Evolutionary conservation across 2,329 filamentous ascomycete species (phyloP).

Genomic region (Magnaporthiopsis rhizophila): DNA sequence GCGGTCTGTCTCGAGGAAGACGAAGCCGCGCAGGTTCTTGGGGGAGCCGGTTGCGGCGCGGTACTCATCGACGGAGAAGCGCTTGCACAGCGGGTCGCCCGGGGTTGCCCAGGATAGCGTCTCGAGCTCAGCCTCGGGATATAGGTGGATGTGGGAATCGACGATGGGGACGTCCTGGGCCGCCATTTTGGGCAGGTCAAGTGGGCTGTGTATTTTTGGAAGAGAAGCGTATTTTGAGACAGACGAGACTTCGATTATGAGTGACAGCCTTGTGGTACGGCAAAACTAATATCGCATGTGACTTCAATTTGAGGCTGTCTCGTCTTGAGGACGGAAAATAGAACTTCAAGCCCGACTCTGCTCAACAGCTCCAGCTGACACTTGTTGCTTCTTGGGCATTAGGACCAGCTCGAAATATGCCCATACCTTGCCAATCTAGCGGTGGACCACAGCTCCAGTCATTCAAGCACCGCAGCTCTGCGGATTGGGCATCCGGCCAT

Average conservation of each 20-base stretch:
- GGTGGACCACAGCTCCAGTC: too few relatives aligned
- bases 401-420: too few relatives aligned
- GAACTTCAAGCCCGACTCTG: not conserved
- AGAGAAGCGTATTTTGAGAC: not conserved
- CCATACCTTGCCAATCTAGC: not conserved
- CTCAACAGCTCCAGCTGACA: not conserved
- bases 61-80: constrained; percentile 60
- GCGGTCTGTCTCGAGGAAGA: constrained; percentile 80
- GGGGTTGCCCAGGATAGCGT: constrained; percentile 63
- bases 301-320: not conserved
- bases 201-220: not conserved
- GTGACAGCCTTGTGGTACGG: not conserved
- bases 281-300: too few relatives aligned
- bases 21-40: constrained; percentile 54
- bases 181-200: constrained; percentile 10
- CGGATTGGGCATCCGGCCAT: not conserved
- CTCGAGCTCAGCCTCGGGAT: constrained; percentile 57
- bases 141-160: constrained; percentile 90
- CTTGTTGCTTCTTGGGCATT: not conserved
- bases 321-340: not conserved
- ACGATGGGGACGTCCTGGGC: constrained; percentile 50
- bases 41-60: constrained; percentile 32
- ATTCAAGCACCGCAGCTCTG: not conserved
- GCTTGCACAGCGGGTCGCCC: constrained; percentile 49
- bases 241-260: not conserved